Conservation (phyloP, 2,329 filamentous ascomycete genomes). For the Clonostachys byssicola region DNA sequence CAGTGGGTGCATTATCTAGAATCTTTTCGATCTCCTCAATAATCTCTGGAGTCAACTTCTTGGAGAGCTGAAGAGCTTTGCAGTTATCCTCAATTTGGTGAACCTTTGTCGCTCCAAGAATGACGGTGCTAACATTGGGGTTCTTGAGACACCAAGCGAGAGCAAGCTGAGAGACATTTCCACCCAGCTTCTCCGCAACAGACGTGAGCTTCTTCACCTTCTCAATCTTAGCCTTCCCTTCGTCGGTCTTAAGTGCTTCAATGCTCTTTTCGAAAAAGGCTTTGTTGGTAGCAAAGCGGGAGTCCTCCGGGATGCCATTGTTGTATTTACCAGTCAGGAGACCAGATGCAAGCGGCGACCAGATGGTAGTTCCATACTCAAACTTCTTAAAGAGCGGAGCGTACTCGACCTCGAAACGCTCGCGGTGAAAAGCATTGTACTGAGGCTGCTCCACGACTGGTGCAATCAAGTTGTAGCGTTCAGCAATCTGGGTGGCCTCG, state of each 20-base stretch:
- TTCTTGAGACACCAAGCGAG: slow-evolving; percentile 62
- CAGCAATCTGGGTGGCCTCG: slow-evolving; percentile 56
- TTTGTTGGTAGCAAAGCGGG: slow-evolving; percentile 50
- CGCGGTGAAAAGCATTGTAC: slow-evolving; percentile 59
- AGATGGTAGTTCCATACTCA: slow-evolving; percentile 59
- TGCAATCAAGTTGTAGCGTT: slow-evolving; percentile 55
- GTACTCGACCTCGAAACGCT: slow-evolving; percentile 60
- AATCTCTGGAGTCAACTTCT: slow-evolving; percentile 55
- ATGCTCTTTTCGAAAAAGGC: slow-evolving; percentile 52
- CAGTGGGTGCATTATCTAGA: slow-evolving; percentile 40
- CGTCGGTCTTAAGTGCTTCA: slow-evolving; percentile 41
- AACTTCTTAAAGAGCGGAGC: slow-evolving; percentile 54
- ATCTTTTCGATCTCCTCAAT: slow-evolving; percentile 56
- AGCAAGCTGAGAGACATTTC: slow-evolving; percentile 48
- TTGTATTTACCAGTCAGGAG: slow-evolving; percentile 66
- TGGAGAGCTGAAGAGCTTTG: slow-evolving; percentile 43
- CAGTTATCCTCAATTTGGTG: slow-evolving; percentile 59
- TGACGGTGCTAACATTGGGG: slow-evolving; percentile 55
- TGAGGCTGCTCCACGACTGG: slow-evolving; percentile 64
- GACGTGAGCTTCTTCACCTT: slow-evolving; percentile 56
- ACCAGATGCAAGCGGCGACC: slow-evolving; percentile 52
- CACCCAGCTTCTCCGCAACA: slow-evolving; percentile 60
- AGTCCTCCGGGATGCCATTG: slow-evolving; percentile 54
- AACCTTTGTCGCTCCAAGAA: slow-evolving; percentile 53
- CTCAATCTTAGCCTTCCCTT: slow-evolving; percentile 51